Percentiles rank a stretch among this genome's conserved stretches.
Evolutionary conservation across 768 basidiomycete genomes (phyloP).

Genomic region (Mycena vulgaris): DNA sequence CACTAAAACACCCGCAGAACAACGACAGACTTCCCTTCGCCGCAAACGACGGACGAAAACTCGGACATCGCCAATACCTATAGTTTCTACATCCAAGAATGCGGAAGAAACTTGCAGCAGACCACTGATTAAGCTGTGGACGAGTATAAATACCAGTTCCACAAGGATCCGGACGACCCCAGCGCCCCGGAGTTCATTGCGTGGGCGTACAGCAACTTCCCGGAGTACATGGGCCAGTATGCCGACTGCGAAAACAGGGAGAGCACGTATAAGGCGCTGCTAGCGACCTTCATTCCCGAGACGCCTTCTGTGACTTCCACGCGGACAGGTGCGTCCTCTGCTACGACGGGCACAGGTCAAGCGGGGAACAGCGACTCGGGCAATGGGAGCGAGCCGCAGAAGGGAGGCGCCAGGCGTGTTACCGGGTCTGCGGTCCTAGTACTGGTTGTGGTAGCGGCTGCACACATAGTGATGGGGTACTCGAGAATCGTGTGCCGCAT

Average conservation of each 20-base stretch:
- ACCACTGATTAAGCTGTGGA: background rate
- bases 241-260: background rate
- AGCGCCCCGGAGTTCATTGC: background rate
- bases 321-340: too few species aligned
- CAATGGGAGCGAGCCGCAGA: too few species aligned
- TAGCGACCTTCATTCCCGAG: too few species aligned
- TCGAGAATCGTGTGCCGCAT: too few species aligned
- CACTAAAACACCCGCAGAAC: constrained; percentile 2
- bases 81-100: background rate
- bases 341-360: too few species aligned
- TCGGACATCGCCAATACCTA: background rate
- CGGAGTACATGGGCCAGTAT: background rate
- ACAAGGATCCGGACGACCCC: constrained; percentile 4
- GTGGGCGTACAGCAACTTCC: background rate
- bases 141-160: background rate
- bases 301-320: too few species aligned
- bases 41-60: background rate
- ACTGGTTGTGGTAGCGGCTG: too few species aligned
- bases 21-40: background rate
- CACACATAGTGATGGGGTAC: background rate
- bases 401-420: too few species aligned
- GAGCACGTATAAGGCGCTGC: too few species aligned
- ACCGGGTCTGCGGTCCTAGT: too few species aligned
- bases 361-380: too few species aligned
- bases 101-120: background rate